Conservation (phyloP, 2,329 filamentous ascomycete genomes). For the Neofusicoccum umdonicola region DNA sequence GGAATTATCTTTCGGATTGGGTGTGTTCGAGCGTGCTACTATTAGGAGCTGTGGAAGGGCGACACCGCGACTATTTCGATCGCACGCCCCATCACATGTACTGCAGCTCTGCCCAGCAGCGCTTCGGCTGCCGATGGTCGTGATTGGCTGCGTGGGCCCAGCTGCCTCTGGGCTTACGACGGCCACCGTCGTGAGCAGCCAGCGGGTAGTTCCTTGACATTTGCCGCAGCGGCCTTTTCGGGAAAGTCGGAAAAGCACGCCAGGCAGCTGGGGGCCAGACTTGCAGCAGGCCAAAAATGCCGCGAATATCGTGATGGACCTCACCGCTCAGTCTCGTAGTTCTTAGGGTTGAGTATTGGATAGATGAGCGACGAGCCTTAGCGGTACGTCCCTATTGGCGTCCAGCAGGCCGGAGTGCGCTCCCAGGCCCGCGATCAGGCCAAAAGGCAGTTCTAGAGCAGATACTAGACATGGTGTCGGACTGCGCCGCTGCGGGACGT, state of each 20-base stretch:
- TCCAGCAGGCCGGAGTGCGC: not conserved
- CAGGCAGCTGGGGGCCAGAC: not conserved
- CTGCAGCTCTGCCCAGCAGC: not conserved
- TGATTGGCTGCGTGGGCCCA: not conserved
- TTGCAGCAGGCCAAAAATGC: constrained; percentile 5
- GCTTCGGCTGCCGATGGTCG: not conserved
- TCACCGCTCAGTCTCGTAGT: constrained; percentile 1
- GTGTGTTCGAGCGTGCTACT: not conserved
- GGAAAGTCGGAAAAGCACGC: not conserved
- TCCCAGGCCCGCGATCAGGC: constrained; percentile 11
- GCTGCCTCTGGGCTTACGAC: not conserved
- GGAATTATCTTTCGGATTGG: constrained; percentile 10
- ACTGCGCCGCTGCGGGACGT: constrained; percentile 17
- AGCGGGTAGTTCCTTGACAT: constrained; percentile 10
- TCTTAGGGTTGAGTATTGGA: constrained; percentile 5
- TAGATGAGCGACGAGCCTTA: constrained; percentile 3
- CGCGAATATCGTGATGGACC: constrained; percentile 14
- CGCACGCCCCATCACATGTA: not conserved
- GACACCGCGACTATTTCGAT: not conserved
- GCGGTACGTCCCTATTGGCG: constrained; percentile 1
- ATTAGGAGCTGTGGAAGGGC: not conserved
- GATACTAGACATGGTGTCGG: constrained; percentile 11
- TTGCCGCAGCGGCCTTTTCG: constrained; percentile 8
- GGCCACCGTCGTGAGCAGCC: not conserved
- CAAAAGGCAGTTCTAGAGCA: constrained; percentile 16